These are phyloP conservation scores for Jamesozyma piceae DNA, from an alignment of 805 yeast species.

Conservation along the genomic window DNA sequence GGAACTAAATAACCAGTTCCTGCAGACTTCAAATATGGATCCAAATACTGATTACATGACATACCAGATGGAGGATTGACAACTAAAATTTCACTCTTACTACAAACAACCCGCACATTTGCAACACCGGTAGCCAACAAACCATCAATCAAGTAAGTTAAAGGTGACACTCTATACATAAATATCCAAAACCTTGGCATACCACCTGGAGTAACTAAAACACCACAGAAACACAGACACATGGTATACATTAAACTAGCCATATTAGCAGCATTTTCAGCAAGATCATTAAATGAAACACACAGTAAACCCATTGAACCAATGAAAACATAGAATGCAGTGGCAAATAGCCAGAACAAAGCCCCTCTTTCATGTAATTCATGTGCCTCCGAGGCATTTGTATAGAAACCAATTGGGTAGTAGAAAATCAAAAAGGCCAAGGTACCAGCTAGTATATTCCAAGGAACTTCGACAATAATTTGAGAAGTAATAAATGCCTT, in stretches of 20 bases:
- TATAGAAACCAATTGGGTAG: conserved; percentile 62
- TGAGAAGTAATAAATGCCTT: conserved; percentile 51
- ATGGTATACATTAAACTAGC: conserved; percentile 49
- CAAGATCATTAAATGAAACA: conserved; percentile 49
- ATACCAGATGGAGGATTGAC: conserved; percentile 45
- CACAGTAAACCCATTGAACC: conserved; percentile 51
- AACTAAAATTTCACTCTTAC: conserved; percentile 37
- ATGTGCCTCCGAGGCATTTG: conserved; percentile 47
- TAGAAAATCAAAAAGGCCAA: conserved; percentile 54
- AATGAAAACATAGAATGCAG: conserved; percentile 44
- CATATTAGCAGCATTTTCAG: conserved; percentile 56
- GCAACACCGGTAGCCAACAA: conserved; percentile 49
- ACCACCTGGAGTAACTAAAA: conserved; percentile 45
- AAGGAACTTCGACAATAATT: conserved; percentile 57
- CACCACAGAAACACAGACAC: conserved; percentile 71
- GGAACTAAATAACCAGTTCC: conserved; percentile 42
- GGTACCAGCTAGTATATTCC: conserved; percentile 53
- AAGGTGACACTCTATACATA: conserved; percentile 67
- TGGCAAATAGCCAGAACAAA: conserved; percentile 38
- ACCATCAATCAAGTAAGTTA: conserved; percentile 55
- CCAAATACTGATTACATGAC: conserved; percentile 51
- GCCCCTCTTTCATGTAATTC: conserved; percentile 46
- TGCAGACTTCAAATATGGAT: conserved; percentile 23
- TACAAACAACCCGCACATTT: conserved; percentile 39
- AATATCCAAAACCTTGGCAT: conserved; percentile 74